Evolutionary conservation across 2,329 filamentous ascomycete genomes (phyloP), one percentile per base, ranked within the genome.

Genomic region (Epicoccum nigrum): DNA sequence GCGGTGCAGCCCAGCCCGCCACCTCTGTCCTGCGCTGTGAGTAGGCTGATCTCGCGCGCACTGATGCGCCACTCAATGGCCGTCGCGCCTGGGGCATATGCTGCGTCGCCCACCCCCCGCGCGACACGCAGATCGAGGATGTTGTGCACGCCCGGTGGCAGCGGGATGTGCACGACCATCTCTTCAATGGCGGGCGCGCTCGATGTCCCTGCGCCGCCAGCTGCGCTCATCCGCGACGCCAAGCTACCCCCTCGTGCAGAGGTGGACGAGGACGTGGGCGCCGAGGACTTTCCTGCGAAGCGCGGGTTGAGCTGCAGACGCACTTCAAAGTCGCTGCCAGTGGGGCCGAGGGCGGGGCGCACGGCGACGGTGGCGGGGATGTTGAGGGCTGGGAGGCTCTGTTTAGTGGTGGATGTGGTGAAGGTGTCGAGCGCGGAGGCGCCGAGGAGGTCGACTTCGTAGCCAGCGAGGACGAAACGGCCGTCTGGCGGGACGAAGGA

Each of bases 401-500:
- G 73, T 31, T 56, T 49, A n/a, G 45, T 59, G 13, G 60, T 53
- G 11, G 57, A 54, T 7, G 58, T 65, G 3, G 68, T 64, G 53
- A 71, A 68, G 21, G 64, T 47, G 9, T 69, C 60, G 65, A 75
- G 55, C 55, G 76, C 59, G 79, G 86, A 82, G 41, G 88, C 83
- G 0, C 92, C 92, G 11, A 97, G 79, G 17, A 99, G 76, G 71
- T 99, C 90, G 16, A 96, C 91, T 72, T 97, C 93, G 69, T 99
- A 99, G 17, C 92, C 92, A 25, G 92, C 92, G 15, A 99, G 81
- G 32, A 96, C 89, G 71, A 97, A 99, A 34, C 91, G 85, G 25
- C 94, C 94, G 71, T 99, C 94, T 0, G 94, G 94, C 2, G 94
- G 94, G 11, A 99, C 85, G 67, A 99, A 99, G 68, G 90, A 96